Conservation (phyloP, 192 early-diverging fungal genomes). For the Podila horticola region DNA sequence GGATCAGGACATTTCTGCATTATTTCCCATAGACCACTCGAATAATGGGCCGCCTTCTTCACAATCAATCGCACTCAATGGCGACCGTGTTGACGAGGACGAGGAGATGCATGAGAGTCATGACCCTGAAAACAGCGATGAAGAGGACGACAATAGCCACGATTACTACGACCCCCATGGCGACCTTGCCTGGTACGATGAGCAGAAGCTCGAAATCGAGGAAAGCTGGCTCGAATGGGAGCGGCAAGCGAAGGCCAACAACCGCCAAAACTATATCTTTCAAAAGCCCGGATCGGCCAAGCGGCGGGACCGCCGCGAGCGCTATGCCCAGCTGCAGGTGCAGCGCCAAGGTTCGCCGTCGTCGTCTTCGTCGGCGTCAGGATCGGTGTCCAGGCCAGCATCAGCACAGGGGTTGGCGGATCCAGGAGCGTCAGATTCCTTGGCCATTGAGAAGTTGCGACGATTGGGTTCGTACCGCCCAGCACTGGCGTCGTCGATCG, state of each 20-base stretch:
- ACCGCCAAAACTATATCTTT: conserved; percentile 17
- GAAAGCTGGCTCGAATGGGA: conserved; percentile 50
- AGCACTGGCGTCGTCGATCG: conserved; percentile 36
- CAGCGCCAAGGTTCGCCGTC: conserved; percentile 9
- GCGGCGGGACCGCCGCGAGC: conserved; percentile 27
- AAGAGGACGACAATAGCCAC: conserved; percentile 9
- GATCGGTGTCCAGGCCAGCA: conserved; percentile 14
- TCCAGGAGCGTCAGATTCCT: neutral
- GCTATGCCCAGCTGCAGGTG: conserved; percentile 5
- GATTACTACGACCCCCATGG: conserved; percentile 47
- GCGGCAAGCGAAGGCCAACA: conserved; percentile 24
- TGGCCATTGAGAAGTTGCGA: conserved; percentile 12
- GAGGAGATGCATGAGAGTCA: neutral
- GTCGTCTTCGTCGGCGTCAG: neutral
- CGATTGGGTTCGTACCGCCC: conserved; percentile 31
- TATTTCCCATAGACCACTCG: neutral
- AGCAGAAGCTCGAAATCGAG: conserved; percentile 33
- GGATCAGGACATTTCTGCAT: neutral
- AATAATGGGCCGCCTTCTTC: neutral
- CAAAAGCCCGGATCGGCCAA: conserved; percentile 36
- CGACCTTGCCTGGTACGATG: conserved; percentile 25
- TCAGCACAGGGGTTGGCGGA: neutral
- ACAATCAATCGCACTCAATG: too few species aligned
- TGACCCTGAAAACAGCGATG: neutral
- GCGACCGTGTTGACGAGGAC: neutral